Evolutionary conservation across 352 stramenopile species (phyloP).

Genomic region (Plasmopara halstedii): DNA sequence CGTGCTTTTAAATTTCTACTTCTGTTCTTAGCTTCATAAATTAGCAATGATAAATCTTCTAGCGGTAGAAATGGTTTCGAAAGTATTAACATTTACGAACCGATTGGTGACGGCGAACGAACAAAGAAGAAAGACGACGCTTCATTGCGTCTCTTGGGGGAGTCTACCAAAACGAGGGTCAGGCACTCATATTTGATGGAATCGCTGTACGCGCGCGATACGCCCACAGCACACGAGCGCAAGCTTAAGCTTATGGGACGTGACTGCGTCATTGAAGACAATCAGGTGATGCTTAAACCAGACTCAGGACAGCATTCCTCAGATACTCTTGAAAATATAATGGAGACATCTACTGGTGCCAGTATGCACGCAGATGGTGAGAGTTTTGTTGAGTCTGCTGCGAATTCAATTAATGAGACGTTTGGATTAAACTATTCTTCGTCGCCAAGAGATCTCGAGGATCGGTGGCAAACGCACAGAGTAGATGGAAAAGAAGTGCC

Average conservation of each 20-base stretch:
- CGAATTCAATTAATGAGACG: conserved; percentile 7
- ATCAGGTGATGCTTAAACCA: conserved; percentile 6
- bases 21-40: too few species aligned
- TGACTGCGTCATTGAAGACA: conserved; percentile 4
- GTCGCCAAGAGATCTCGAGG: conserved; percentile 9
- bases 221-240: conserved; percentile 15
- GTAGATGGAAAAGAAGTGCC: conserved; percentile 4
- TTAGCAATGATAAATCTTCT: background rate
- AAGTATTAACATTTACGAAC: background rate
- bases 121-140: conserved; percentile 10
- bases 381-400: background rate
- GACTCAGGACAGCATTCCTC: conserved; percentile 1
- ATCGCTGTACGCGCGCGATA: conserved; percentile 28
- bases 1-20: too few species aligned
- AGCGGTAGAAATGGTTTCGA: background rate
- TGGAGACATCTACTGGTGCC: conserved; percentile 5
- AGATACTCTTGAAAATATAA: conserved; percentile 5
- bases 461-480: conserved; percentile 8
- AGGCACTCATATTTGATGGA: conserved; percentile 13
- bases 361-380: background rate
- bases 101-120: background rate
- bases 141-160: conserved; percentile 10
- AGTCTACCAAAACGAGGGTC: conserved; percentile 10
- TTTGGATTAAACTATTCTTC: conserved; percentile 23
- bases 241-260: conserved; percentile 11